Evolutionary conservation across 768 basidiomycete genomes (phyloP).

Genomic region (Panus rudis): DNA sequence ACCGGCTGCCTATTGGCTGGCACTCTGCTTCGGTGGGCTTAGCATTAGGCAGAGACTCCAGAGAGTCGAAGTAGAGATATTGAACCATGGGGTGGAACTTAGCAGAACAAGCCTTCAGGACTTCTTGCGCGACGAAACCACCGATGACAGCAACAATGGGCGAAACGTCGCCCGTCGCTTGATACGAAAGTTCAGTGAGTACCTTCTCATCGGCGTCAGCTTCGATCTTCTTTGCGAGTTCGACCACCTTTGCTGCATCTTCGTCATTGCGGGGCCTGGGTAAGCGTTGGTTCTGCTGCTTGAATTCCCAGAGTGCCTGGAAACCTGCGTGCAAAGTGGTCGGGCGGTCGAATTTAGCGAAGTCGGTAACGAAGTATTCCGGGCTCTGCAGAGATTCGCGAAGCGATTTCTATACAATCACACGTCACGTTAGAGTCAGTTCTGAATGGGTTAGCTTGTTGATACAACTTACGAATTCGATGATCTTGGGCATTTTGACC

Average conservation of each 20-base stretch:
- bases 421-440: not conserved
- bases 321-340: constrained; percentile 88
- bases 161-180: constrained; percentile 84
- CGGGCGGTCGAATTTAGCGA: constrained; percentile 94
- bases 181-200: constrained; percentile 79
- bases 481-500: constrained; percentile 97
- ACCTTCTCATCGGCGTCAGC: constrained; percentile 74
- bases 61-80: constrained; percentile 93
- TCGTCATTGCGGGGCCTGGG: constrained; percentile 78
- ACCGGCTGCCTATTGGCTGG: constrained; percentile 74
- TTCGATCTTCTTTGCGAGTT: constrained; percentile 73
- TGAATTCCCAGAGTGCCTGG: constrained; percentile 85
- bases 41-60: constrained; percentile 80
- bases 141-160: constrained; percentile 92
- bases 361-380: constrained; percentile 91
- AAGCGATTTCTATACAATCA: constrained; percentile 71
- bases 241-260: constrained; percentile 70
- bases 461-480: constrained; percentile 78
- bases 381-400: constrained; percentile 76
- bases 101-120: constrained; percentile 92
- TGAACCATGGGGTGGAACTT: constrained; percentile 98
- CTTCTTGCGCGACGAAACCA: constrained; percentile 97
- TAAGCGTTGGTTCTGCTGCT: constrained; percentile 51
- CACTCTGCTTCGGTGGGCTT: constrained; percentile 80
- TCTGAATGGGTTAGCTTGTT: too few species aligned